Base-by-base conservation (phyloP, 2,329 filamentous ascomycete genomes). In the Hypocreales sp. region DNA sequence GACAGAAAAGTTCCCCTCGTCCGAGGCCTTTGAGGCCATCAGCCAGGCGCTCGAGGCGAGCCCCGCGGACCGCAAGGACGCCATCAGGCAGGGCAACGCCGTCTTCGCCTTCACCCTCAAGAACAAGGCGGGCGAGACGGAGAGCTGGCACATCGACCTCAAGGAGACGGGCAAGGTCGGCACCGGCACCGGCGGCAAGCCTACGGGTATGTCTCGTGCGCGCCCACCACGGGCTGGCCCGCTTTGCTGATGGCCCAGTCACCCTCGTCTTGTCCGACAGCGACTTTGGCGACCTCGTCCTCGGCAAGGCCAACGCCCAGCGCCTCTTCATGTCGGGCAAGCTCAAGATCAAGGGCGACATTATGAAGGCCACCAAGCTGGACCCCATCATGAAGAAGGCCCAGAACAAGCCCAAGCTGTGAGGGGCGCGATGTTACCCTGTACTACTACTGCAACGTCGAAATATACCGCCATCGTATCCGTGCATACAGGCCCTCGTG, bases 341-440 rank as follows among this genome's bases (percentile, higher is more conserved):
- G 68, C 67, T 98, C 49, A 98, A 95, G 79, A 72, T 95, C 51
- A 92, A 84, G 72, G 90, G 90, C 37, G 84, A 95, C 53, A 74
- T 95, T 35, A 95, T 95, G 87, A 94, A 94, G 72, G 80, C 90
- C 20, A 94, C 86, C 34, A 93, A 92, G 74, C 72, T 94, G 58
- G 84, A 94, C 58, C 80, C 83, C 22, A 79, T 95, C 45, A 61
- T 93, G 39, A 84, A 83, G 67, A 90, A 84, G 67, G 79, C 81
- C 20, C 78, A 83, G 62, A 65, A 61, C 45, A 80, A 82, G 67
- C 70, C 81, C 41, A 92, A 92, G 70, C 61, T 92, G 59, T 86
- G 73, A 62, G 45, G n/a, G n/a, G n/a, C n/a, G n/a, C n/a, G n/a
- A n/a, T n/a, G n/a, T n/a, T n/a, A n/a, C n/a, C n/a, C n/a, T n/a